Conservation (phyloP, 805 yeast species). For the Myxozyma mucilagina region DNA sequence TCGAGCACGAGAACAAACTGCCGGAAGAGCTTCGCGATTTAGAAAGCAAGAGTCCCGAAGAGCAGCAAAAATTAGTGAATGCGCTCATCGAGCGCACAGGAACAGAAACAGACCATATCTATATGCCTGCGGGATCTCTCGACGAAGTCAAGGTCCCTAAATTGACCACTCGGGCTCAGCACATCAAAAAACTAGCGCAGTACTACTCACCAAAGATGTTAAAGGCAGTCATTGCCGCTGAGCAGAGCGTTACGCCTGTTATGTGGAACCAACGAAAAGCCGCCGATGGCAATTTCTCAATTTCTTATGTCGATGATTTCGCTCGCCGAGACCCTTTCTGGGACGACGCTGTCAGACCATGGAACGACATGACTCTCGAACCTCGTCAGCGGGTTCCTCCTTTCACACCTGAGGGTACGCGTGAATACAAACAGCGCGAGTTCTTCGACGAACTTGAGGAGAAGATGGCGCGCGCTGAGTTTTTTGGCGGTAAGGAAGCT, state of each 20-base stretch:
- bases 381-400: slow-evolving; percentile 58
- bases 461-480: neutral
- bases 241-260: slow-evolving; percentile 67
- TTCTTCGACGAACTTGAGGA: neutral
- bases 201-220: slow-evolving; percentile 82
- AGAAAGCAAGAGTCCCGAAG: neutral
- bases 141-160: neutral
- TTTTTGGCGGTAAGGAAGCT: neutral
- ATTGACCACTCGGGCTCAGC: neutral
- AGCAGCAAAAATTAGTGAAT: neutral
- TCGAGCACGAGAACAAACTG: neutral
- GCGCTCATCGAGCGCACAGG: neutral
- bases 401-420: neutral
- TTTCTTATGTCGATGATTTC: slow-evolving; percentile 70
- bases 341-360: slow-evolving; percentile 57
- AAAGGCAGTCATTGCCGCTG: slow-evolving; percentile 79
- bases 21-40: neutral
- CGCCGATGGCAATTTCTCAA: slow-evolving; percentile 59
- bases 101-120: neutral
- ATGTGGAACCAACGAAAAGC: slow-evolving; percentile 52
- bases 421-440: neutral
- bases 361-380: slow-evolving; percentile 47
- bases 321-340: slow-evolving; percentile 70
- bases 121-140: neutral
- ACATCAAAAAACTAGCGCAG: slow-evolving; percentile 42